phyloP scores from a whole-genome alignment of 2,329 filamentous ascomycete species.

The Arthroderma uncinatum region DNA sequence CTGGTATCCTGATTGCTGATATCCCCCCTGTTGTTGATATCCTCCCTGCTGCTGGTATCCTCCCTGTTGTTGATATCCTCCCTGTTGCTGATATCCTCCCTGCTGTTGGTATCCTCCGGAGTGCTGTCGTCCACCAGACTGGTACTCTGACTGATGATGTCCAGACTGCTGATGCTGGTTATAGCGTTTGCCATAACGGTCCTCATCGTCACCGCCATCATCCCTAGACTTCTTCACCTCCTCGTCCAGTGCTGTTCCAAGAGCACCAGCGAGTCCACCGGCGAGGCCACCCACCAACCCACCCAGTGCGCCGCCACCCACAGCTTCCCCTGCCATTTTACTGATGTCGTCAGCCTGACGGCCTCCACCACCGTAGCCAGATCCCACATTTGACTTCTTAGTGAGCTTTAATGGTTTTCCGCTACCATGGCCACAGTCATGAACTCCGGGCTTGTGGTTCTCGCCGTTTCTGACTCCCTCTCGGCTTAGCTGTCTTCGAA shows the following conservation, averaged over 20 bases:
- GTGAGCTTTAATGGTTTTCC: slow-evolving; percentile 68
- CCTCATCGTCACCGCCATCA: slow-evolving; percentile 12
- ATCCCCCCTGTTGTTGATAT: slow-evolving; percentile 7
- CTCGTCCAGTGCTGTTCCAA: slow-evolving; percentile 49
- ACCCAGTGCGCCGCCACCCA: slow-evolving; percentile 55
- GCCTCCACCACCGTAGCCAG: slow-evolving; percentile 25
- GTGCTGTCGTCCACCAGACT: too few relatives aligned
- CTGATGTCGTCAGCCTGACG: slow-evolving; percentile 29
- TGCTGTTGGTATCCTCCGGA: not conserved
- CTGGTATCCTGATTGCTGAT: not conserved
- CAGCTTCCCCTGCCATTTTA: slow-evolving; percentile 47
- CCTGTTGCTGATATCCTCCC: not conserved
- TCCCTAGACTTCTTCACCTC: slow-evolving; percentile 37
- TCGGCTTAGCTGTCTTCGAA: slow-evolving; percentile 65
- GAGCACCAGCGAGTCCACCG: slow-evolving; percentile 48
- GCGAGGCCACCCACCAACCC: slow-evolving; percentile 61
- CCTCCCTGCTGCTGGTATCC: slow-evolving; percentile 5
- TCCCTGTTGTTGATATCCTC: slow-evolving; percentile 2
- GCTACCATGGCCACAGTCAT: slow-evolving; percentile 78
- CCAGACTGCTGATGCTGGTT: slow-evolving; percentile 1
- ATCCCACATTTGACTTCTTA: slow-evolving; percentile 32
- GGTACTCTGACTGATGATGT: not conserved
- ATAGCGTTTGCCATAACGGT: slow-evolving; percentile 5
- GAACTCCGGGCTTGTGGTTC: slow-evolving; percentile 77
- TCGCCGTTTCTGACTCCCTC: slow-evolving; percentile 63